Evolutionary conservation across 208 protist species (phyloP).

Genomic region (Leptomonas pyrrhocoris): DNA sequence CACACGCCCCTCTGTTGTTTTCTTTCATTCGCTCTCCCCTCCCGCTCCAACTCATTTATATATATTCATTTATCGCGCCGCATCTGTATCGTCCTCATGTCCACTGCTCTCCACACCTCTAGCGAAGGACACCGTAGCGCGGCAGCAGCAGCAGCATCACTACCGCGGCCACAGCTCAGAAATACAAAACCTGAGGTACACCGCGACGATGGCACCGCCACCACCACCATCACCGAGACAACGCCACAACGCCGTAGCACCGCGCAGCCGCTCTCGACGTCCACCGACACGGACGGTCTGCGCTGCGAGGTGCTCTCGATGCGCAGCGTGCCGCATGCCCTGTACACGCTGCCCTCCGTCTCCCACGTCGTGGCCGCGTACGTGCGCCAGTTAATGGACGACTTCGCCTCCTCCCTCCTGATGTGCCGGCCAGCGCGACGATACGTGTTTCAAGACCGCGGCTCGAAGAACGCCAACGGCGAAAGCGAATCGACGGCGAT

Average conservation of each 20-base stretch:
- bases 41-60: background rate
- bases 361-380: slow-evolving; percentile 37
- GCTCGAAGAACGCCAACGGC: background rate
- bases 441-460: background rate
- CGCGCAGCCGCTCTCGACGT: background rate
- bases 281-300: slow-evolving; percentile 39
- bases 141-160: background rate
- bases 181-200: background rate
- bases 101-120: slow-evolving; percentile 7
- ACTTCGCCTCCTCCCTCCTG: slow-evolving; percentile 56
- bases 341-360: slow-evolving; percentile 38
- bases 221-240: no score
- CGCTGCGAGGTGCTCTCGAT: slow-evolving; percentile 61
- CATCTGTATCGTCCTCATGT: background rate
- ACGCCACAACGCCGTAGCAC: background rate
- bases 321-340: slow-evolving; percentile 46
- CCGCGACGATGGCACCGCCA: no score
- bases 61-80: background rate
- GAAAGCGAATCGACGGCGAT: background rate
- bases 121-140: background rate
- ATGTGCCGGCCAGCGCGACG: slow-evolving; percentile 16
- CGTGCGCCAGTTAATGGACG: slow-evolving; percentile 54
- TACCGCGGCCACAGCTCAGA: background rate
- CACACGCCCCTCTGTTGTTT: no score
- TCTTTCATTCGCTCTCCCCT: no score